Evolutionary conservation across 805 yeast genomes (phyloP).

Genomic region (Henningerozyma blattae): DNA sequence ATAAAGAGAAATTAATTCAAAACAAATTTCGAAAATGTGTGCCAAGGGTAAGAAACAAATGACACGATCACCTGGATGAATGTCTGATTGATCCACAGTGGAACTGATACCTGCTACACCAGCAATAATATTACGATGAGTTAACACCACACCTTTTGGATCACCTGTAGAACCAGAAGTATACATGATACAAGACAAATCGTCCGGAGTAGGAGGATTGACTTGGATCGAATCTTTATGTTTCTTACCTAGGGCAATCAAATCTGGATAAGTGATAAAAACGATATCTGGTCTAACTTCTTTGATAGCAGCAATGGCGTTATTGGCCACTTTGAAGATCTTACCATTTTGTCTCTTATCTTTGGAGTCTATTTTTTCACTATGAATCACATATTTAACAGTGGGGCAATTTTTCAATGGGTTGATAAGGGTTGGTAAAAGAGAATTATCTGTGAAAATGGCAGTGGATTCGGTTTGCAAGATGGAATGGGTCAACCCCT

Average conservation of each 20-base stretch:
- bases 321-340: constrained; percentile 42
- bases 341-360: constrained; percentile 56
- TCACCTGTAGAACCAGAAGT: constrained; percentile 72
- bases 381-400: constrained; percentile 61
- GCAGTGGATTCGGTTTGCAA: constrained; percentile 69
- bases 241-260: constrained; percentile 49
- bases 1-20: constrained; percentile 65
- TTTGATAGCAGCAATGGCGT: constrained; percentile 46
- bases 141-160: constrained; percentile 65
- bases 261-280: constrained; percentile 53
- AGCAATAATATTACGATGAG: constrained; percentile 58
- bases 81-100: constrained; percentile 44
- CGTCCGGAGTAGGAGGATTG: constrained; percentile 35
- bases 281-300: constrained; percentile 67
- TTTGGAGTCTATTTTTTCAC: constrained; percentile 45
- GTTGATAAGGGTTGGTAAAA: constrained; percentile 51
- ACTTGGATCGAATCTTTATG: constrained; percentile 30
- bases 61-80: constrained; percentile 46
- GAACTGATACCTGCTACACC: constrained; percentile 77
- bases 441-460: constrained; percentile 71
- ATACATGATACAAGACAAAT: constrained; percentile 53
- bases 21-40: constrained; percentile 85
- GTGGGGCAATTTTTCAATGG: constrained; percentile 56
- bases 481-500: constrained; percentile 77
- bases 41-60: constrained; percentile 91